Percentiles rank a stretch among this genome's conserved stretches.
Evolutionary conservation across 2,329 filamentous ascomycete genomes (phyloP).

Genomic region (Fusarium poae): DNA sequence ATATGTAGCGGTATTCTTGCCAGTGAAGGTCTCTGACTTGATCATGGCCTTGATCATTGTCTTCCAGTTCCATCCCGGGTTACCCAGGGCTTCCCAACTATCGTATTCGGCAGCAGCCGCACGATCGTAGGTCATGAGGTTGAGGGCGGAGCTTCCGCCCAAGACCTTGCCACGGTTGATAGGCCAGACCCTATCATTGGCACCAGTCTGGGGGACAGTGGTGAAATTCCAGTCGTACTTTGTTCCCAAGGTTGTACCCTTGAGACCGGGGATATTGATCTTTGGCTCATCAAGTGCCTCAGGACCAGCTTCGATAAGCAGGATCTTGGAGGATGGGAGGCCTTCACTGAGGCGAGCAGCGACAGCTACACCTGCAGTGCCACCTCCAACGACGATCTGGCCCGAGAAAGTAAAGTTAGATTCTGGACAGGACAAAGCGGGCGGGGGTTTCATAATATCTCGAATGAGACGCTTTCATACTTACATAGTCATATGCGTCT

Average conservation of each 20-base stretch:
- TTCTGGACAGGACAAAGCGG: neutral
- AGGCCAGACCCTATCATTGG: constrained; percentile 38
- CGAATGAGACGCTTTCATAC: constrained; percentile 1
- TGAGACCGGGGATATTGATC: constrained; percentile 26
- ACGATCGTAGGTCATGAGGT: constrained; percentile 51
- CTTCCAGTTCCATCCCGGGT: constrained; percentile 55
- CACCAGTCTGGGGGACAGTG: constrained; percentile 46
- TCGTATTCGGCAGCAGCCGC: constrained; percentile 50
- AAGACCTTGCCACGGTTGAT: constrained; percentile 47
- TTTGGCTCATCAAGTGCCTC: constrained; percentile 17
- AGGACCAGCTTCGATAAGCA: constrained; percentile 24
- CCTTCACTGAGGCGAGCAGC: constrained; percentile 51
- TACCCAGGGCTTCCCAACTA: constrained; percentile 55
- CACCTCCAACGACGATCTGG: constrained; percentile 51
- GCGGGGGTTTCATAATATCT: neutral
- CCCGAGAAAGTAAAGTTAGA: neutral
- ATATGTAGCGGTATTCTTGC: constrained; percentile 42
- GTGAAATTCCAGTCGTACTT: constrained; percentile 51
- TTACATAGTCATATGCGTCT: constrained; percentile 40
- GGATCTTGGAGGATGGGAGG: constrained; percentile 30
- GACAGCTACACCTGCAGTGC: constrained; percentile 51
- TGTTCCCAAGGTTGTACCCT: constrained; percentile 40
- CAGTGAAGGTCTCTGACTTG: constrained; percentile 40
- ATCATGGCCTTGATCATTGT: constrained; percentile 34
- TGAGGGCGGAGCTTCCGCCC: constrained; percentile 51